phyloP scores from a whole-genome alignment of 73 alveolate species.

The Chromera velia region DNA sequence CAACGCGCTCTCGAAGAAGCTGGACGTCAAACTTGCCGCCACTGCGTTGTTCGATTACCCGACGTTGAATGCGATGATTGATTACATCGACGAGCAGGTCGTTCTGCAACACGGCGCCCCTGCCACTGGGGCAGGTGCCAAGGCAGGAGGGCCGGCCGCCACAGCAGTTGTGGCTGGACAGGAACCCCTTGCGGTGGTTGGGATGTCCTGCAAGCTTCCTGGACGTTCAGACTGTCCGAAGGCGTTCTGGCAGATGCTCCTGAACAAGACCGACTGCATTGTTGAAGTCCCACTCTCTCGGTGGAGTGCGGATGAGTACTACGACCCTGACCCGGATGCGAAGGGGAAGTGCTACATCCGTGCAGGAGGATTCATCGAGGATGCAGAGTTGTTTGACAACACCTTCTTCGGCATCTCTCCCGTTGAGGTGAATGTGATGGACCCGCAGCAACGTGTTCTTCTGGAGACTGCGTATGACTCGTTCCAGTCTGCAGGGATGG shows the following conservation, averaged over 20 bases:
- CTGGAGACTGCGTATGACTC: constrained; percentile 22
- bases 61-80: no score
- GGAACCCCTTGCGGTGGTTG: background rate
- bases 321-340: constrained; percentile 1
- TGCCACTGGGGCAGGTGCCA: no score
- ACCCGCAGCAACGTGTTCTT: constrained; percentile 35
- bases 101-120: no score
- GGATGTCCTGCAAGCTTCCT: background rate
- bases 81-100: no score
- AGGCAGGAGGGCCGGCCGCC: no score
- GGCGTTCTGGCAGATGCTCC: background rate
- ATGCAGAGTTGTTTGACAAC: constrained; percentile 6
- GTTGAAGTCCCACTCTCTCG: constrained; percentile 26
- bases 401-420: constrained; percentile 28
- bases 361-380: constrained; percentile 6
- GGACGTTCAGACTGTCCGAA: background rate
- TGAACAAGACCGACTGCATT: constrained; percentile 9
- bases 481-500: constrained; percentile 7
- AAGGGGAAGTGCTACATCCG: constrained; percentile 7
- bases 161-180: no score
- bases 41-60: constrained; percentile 46
- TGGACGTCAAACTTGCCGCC: constrained; percentile 19
- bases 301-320: constrained; percentile 19
- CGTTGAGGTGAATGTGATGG: constrained; percentile 23
- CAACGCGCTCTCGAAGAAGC: no score